These are phyloP conservation scores for Jimgerdemannia lactiflua DNA, from an alignment of 192 early-diverging fungal species.

Conservation along the genomic window DNA sequence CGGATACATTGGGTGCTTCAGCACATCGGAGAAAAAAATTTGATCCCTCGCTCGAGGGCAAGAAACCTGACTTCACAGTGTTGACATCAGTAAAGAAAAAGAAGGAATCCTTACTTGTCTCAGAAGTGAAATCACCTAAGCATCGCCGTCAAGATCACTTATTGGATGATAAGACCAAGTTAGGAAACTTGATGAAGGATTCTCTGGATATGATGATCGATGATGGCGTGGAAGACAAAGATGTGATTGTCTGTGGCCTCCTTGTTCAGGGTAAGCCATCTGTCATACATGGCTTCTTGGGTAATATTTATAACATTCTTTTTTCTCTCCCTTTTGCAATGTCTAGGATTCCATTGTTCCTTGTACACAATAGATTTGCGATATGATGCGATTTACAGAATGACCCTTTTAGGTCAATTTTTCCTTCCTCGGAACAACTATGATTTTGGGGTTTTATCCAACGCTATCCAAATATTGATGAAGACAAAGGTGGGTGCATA, in stretches of 20 bases:
- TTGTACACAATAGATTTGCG: constrained; percentile 10
- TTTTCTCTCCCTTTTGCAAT: too few relatives aligned
- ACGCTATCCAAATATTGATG: constrained; percentile 1
- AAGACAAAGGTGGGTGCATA: constrained; percentile 2
- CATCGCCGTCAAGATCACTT: neutral
- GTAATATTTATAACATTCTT: neutral
- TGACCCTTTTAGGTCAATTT: constrained; percentile 13
- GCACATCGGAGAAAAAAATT: constrained; percentile 8
- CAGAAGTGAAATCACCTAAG: constrained; percentile 13
- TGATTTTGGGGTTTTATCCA: constrained; percentile 9
- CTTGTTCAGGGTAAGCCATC: constrained; percentile 12
- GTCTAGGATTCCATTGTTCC: constrained; percentile 6
- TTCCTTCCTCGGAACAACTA: constrained; percentile 8
- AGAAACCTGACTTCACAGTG: constrained; percentile 10
- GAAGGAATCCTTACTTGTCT: constrained; percentile 3
- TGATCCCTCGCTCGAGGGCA: constrained; percentile 2
- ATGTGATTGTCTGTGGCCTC: constrained; percentile 11
- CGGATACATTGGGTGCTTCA: too few relatives aligned
- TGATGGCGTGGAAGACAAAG: constrained; percentile 9
- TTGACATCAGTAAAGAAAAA: neutral
- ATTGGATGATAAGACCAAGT: constrained; percentile 13
- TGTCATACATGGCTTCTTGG: neutral
- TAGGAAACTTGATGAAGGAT: constrained; percentile 15
- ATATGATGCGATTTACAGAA: constrained; percentile 13
- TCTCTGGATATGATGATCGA: constrained; percentile 12